phyloP scores from a whole-genome alignment of 129 eudicot species.

The Artemisia annua region DNA sequence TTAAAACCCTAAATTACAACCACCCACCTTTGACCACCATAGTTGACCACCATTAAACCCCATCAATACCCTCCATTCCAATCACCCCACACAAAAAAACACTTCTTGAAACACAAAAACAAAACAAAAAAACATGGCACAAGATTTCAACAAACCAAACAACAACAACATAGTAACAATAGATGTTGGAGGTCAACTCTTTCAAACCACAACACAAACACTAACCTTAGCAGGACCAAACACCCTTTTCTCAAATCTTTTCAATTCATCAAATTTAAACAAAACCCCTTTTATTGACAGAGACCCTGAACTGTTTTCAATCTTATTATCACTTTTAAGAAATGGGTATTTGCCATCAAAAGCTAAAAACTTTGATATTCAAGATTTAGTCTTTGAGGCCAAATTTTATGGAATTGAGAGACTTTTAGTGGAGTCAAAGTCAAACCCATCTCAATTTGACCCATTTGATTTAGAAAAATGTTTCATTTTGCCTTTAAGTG shows the following conservation, averaged over 20 bases:
- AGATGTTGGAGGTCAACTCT: conserved; percentile 91
- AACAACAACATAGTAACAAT: conserved; percentile 56
- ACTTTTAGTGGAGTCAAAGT: conserved; percentile 58
- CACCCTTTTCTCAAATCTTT: conserved; percentile 58
- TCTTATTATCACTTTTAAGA: conserved; percentile 72
- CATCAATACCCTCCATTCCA: not conserved
- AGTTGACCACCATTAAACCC: conserved; percentile 28
- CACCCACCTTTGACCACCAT: conserved; percentile 16
- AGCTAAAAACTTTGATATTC: conserved; percentile 62
- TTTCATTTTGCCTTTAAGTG: conserved; percentile 52
- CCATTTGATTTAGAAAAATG: conserved; percentile 74
- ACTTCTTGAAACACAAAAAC: conserved; percentile 13
- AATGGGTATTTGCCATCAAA: conserved; percentile 85
- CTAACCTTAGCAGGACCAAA: conserved; percentile 70
- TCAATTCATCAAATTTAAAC: conserved; percentile 26
- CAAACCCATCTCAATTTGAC: conserved; percentile 82
- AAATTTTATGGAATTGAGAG: conserved; percentile 67
- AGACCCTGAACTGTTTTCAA: conserved; percentile 85
- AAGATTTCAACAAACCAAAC: conserved; percentile 38
- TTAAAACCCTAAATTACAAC: conserved; percentile 22
- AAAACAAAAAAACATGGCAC: conserved; percentile 48
- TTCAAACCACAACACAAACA: conserved; percentile 87
- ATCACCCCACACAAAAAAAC: not conserved
- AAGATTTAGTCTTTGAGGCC: conserved; percentile 73
- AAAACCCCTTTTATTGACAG: conserved; percentile 63